These are phyloP conservation scores for Phanerochaete sordida DNA, from an alignment of 768 basidiomycete species.

Conservation along the genomic window DNA sequence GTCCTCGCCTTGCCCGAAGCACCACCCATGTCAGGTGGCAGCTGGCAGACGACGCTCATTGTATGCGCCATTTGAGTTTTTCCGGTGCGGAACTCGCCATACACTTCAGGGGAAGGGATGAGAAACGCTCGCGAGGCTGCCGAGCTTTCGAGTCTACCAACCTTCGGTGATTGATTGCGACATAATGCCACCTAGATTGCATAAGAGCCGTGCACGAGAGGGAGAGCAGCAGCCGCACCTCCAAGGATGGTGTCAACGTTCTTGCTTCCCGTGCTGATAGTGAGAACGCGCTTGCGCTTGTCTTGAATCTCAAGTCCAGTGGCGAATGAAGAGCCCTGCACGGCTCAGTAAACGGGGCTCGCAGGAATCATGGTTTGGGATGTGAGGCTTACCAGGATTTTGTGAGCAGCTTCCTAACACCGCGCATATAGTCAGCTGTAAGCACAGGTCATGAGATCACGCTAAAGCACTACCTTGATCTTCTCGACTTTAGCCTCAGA, in stretches of 20 bases:
- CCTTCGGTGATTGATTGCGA: conserved; percentile 96
- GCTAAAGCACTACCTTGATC: conserved; percentile 75
- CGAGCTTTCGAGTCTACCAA: conserved; percentile 17
- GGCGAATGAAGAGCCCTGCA: conserved; percentile 87
- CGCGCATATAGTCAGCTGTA: neutral
- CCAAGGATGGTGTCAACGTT: conserved; percentile 85
- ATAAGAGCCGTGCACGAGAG: neutral
- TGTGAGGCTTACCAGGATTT: conserved; percentile 64
- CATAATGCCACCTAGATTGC: conserved; percentile 64
- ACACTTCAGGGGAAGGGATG: conserved; percentile 48
- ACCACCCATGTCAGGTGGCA: conserved; percentile 87
- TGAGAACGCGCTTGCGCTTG: conserved; percentile 71
- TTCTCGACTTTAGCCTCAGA: conserved; percentile 98
- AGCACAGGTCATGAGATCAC: no score
- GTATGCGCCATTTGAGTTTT: conserved; percentile 97
- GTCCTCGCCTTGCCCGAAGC: conserved; percentile 77
- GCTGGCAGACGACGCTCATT: conserved; percentile 86
- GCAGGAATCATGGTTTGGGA: neutral
- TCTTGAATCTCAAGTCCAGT: conserved; percentile 92
- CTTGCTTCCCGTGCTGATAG: conserved; percentile 93
- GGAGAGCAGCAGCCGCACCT: conserved; percentile 36
- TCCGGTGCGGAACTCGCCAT: conserved; percentile 94
- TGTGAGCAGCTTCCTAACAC: conserved; percentile 81
- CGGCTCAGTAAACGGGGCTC: no score
- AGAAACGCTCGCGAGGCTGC: no score